Conservation (phyloP, 805 yeast species). For the Torulaspora maleeae region DNA sequence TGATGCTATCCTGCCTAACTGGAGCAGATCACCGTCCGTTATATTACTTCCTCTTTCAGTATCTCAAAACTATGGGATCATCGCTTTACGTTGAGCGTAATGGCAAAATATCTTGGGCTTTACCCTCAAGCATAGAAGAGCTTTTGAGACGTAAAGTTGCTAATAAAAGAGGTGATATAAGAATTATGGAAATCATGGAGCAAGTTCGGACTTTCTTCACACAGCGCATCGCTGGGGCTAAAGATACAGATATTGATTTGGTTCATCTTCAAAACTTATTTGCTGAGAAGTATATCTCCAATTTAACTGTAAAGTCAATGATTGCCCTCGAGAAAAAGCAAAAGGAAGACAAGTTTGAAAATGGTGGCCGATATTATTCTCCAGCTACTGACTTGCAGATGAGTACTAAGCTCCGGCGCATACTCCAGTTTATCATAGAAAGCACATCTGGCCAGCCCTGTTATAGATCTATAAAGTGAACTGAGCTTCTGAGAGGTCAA, state of each 20-base stretch:
- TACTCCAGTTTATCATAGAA: conserved; percentile 5
- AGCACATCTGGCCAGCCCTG: neutral
- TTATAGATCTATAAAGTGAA: neutral
- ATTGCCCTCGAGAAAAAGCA: neutral
- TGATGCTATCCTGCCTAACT: conserved; percentile 12
- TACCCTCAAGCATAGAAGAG: conserved; percentile 10
- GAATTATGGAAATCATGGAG: conserved; percentile 6
- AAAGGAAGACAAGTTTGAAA: neutral
- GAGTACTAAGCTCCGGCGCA: conserved; percentile 9
- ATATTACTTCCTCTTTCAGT: conserved; percentile 12
- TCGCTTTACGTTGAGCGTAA: conserved; percentile 2
- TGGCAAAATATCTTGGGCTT: conserved; percentile 4
- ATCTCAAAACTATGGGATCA: conserved; percentile 4
- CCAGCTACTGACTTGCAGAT: conserved; percentile 12
- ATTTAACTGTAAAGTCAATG: conserved; percentile 1
- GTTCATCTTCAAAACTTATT: conserved; percentile 6
- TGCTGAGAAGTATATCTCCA: conserved; percentile 9
- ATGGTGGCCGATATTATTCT: conserved; percentile 4
- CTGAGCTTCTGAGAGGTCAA: conserved; percentile 4
- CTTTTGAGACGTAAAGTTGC: conserved; percentile 1
- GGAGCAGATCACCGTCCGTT: conserved; percentile 9
- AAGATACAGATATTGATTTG: conserved; percentile 1
- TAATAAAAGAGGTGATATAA: conserved; percentile 3
- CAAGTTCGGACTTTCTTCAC: conserved; percentile 8
- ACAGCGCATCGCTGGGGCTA: neutral